A percentile compares a stretch with the other conserved stretches of the same genome.
Conservation (phyloP, 768 basidiomycete genomes). For the Lactifluus rugatus region DNA sequence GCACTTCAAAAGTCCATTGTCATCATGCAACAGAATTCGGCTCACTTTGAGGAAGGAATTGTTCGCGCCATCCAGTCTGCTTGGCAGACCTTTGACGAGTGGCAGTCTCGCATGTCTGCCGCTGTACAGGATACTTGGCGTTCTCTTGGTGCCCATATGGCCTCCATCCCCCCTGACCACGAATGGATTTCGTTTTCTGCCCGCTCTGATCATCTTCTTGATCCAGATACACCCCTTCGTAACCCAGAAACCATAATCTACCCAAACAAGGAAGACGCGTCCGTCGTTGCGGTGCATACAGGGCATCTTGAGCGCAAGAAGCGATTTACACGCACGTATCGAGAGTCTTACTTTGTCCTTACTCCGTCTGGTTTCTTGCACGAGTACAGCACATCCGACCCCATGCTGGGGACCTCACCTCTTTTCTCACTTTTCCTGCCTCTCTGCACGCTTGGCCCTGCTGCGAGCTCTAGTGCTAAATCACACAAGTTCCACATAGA, state of each 20-base stretch:
- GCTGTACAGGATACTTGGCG: slow-evolving; percentile 70
- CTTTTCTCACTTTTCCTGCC: slow-evolving; percentile 87
- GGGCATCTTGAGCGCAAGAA: slow-evolving; percentile 94
- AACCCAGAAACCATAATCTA: slow-evolving; percentile 71
- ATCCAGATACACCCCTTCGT: slow-evolving; percentile 91
- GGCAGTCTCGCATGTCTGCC: slow-evolving; percentile 71
- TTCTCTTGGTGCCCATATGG: slow-evolving; percentile 61
- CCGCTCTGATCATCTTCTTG: slow-evolving; percentile 86
- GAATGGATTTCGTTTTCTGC: slow-evolving; percentile 98
- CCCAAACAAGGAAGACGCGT: slow-evolving; percentile 85
- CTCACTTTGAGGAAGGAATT: slow-evolving; percentile 94
- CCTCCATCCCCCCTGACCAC: slow-evolving; percentile 68
- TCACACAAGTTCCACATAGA: slow-evolving; percentile 98
- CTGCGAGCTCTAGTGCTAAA: slow-evolving; percentile 52
- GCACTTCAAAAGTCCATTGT: slow-evolving; percentile 94
- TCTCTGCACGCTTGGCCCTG: slow-evolving; percentile 90
- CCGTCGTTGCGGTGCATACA: slow-evolving; percentile 75
- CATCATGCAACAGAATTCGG: slow-evolving; percentile 96
- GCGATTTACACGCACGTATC: slow-evolving; percentile 79
- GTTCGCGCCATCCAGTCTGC: slow-evolving; percentile 92
- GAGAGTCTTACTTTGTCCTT: slow-evolving; percentile 84
- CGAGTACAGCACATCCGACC: slow-evolving; percentile 77
- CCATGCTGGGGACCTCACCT: slow-evolving; percentile 48
- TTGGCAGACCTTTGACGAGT: slow-evolving; percentile 95
- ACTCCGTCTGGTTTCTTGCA: slow-evolving; percentile 96